phyloP scores from a whole-genome alignment of 805 yeast genomes.

The Blastobotrys peoriensis region DNA sequence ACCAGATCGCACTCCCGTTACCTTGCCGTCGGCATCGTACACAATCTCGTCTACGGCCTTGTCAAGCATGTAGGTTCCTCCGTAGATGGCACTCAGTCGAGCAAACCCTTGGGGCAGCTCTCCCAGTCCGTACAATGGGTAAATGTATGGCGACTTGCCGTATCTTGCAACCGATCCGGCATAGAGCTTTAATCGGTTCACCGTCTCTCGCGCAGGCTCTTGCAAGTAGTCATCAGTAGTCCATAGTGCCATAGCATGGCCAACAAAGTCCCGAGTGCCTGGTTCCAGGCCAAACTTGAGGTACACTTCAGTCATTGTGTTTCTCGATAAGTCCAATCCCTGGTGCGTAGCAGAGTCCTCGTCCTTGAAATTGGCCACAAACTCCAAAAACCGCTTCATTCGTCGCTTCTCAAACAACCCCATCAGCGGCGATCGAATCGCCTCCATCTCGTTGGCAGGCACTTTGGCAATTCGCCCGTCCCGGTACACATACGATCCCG shows the following conservation, averaged over 20 bases:
- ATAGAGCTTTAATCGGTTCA: slow-evolving; percentile 78
- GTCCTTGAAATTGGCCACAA: slow-evolving; percentile 74
- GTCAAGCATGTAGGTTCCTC: slow-evolving; percentile 97
- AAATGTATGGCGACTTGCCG: slow-evolving; percentile 94
- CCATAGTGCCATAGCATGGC: slow-evolving; percentile 98
- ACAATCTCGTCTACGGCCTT: slow-evolving; percentile 89
- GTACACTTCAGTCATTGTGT: slow-evolving; percentile 88
- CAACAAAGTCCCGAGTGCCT: slow-evolving; percentile 93
- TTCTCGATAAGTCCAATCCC: slow-evolving; percentile 73
- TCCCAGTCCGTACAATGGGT: slow-evolving; percentile 94
- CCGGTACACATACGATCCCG: slow-evolving; percentile 92
- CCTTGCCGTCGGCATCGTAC: slow-evolving; percentile 60
- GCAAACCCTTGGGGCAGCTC: slow-evolving; percentile 99
- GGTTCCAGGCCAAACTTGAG: slow-evolving; percentile 82
- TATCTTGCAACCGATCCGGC: slow-evolving; percentile 87
- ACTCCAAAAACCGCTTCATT: slow-evolving; percentile 87
- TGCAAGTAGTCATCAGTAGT: slow-evolving; percentile 82
- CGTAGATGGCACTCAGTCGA: slow-evolving; percentile 91
- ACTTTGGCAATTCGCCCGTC: slow-evolving; percentile 90
- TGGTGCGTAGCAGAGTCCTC: slow-evolving; percentile 75
- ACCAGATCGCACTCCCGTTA: slow-evolving; percentile 82
- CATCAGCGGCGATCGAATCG: slow-evolving; percentile 85
- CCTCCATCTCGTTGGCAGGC: slow-evolving; percentile 88
- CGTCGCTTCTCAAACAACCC: slow-evolving; percentile 95
- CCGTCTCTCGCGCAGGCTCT: slow-evolving; percentile 87